phyloP scores from a whole-genome alignment of 2,329 filamentous ascomycete species.

The Phaeosphaeriaceae sp. region DNA sequence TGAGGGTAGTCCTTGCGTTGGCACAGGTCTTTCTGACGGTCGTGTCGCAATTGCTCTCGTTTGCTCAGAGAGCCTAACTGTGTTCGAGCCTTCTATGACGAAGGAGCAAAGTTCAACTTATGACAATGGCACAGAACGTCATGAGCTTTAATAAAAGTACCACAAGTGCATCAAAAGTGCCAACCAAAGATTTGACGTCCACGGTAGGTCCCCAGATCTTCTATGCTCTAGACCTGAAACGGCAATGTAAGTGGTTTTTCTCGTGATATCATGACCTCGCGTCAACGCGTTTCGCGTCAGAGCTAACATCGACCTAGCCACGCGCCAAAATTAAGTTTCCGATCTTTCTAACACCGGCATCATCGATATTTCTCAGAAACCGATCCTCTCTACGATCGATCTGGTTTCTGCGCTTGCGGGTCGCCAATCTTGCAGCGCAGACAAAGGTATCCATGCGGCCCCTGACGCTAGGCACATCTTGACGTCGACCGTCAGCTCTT shows the following conservation, averaged over 20 bases:
- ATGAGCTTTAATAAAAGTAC: background rate
- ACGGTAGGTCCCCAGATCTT: background rate
- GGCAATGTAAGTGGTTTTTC: conserved; percentile 16
- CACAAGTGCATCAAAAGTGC: no score
- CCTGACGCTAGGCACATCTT: conserved; percentile 31
- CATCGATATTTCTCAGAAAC: conserved; percentile 19
- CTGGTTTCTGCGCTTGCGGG: conserved; percentile 10
- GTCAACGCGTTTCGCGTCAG: conserved; percentile 26
- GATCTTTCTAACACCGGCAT: conserved; percentile 15
- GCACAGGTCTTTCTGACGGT: no score
- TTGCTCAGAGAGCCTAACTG: background rate
- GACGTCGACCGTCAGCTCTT: conserved; percentile 24
- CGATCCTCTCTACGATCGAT: conserved; percentile 29
- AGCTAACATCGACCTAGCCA: conserved; percentile 25
- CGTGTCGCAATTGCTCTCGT: no score
- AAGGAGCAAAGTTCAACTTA: background rate
- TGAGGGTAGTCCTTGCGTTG: no score
- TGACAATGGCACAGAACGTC: background rate
- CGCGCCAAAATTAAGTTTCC: conserved; percentile 13
- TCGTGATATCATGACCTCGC: conserved; percentile 27
- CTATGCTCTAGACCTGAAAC: background rate
- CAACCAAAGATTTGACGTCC: background rate
- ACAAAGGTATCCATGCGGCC: conserved; percentile 20
- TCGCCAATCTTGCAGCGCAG: conserved; percentile 25
- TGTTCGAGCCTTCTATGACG: background rate